Evolutionary conservation across 2,329 filamentous ascomycete genomes (phyloP).

Genomic region (Trichophyton rubrum): DNA sequence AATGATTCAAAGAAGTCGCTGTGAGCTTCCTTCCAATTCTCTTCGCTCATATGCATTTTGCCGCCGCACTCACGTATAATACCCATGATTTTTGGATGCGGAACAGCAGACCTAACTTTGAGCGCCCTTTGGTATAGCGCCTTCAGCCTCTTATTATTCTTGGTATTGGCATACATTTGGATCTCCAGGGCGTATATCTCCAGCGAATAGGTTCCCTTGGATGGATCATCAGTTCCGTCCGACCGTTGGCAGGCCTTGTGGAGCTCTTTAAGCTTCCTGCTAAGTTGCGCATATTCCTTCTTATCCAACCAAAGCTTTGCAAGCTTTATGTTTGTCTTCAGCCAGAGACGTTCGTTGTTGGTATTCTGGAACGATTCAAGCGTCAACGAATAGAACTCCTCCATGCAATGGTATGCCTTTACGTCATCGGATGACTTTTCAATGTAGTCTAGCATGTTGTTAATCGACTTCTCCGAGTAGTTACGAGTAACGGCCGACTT

Average conservation of each 20-base stretch:
- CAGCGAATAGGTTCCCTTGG: slow-evolving; percentile 89
- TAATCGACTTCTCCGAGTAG: slow-evolving; percentile 98
- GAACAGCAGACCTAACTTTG: slow-evolving; percentile 88
- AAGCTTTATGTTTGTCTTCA: slow-evolving; percentile 97
- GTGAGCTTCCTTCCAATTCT: slow-evolving; percentile 96
- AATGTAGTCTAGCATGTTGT: slow-evolving; percentile 97
- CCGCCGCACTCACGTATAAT: slow-evolving; percentile 97
- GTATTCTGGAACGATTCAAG: slow-evolving; percentile 91
- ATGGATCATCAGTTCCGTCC: slow-evolving; percentile 71
- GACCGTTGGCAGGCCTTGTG: slow-evolving; percentile 78
- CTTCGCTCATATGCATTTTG: slow-evolving; percentile 99
- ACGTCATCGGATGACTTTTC: slow-evolving; percentile 74
- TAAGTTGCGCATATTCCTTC: slow-evolving; percentile 70
- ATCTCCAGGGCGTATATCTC: slow-evolving; percentile 97
- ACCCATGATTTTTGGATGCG: slow-evolving; percentile 97
- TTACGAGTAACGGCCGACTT: slow-evolving; percentile 94
- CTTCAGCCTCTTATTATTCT: slow-evolving; percentile 96
- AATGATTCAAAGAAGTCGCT: slow-evolving; percentile 98
- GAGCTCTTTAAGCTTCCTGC: slow-evolving; percentile 73
- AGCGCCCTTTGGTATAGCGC: slow-evolving; percentile 82
- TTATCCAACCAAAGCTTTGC: slow-evolving; percentile 82
- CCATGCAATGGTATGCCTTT: slow-evolving; percentile 68
- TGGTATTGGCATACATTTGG: slow-evolving; percentile 93
- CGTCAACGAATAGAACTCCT: slow-evolving; percentile 87
- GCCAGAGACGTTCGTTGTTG: slow-evolving; percentile 92